Percentiles rank a stretch among this genome's conserved stretches.
phyloP scores from a whole-genome alignment of 805 yeast genomes.

The Peterozyma xylosa region DNA sequence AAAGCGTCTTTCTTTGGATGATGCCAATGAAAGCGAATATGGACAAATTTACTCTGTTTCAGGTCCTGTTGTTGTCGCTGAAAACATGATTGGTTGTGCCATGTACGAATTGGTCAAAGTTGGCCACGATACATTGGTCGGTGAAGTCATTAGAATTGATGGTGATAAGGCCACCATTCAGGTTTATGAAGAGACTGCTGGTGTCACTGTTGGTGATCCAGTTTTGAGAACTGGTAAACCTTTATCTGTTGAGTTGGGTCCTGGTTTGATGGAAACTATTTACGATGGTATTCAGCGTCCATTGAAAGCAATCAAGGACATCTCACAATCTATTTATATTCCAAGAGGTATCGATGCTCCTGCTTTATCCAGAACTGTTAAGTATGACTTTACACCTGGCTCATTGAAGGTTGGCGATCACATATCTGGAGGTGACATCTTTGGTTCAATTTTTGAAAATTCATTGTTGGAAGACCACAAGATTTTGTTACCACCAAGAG shows the following conservation, averaged over 20 bases:
- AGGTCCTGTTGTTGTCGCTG: slow-evolving; percentile 97
- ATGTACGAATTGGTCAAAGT: slow-evolving; percentile 99
- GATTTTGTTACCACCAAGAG: slow-evolving; percentile 94
- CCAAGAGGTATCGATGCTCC: slow-evolving; percentile 99
- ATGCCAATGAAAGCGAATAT: slow-evolving; percentile 65
- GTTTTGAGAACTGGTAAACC: slow-evolving; percentile 98
- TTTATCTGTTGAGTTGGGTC: slow-evolving; percentile 97
- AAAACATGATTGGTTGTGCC: slow-evolving; percentile 98
- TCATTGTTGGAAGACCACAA: slow-evolving; percentile 89
- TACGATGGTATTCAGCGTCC: slow-evolving; percentile 99
- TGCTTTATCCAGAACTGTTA: slow-evolving; percentile 73
- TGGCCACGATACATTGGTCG: slow-evolving; percentile 94
- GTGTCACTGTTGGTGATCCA: slow-evolving; percentile 99
- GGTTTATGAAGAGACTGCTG: slow-evolving; percentile 99
- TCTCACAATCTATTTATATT: slow-evolving; percentile 86
- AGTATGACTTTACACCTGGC: slow-evolving; percentile 85
- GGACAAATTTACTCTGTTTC: slow-evolving; percentile 93
- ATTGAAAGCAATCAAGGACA: slow-evolving; percentile 82
- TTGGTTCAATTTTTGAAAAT: slow-evolving; percentile 90
- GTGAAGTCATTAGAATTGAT: slow-evolving; percentile 96
- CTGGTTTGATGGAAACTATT: slow-evolving; percentile 98
- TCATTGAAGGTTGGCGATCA: slow-evolving; percentile 87
- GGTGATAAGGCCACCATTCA: slow-evolving; percentile 97
- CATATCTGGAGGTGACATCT: slow-evolving; percentile 96
- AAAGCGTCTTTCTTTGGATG: slow-evolving; percentile 76